Evolutionary conservation across 257 asterid genomes (phyloP), one percentile per base, ranked within the genome.

Genomic region (Solanum appendiculatum): DNA sequence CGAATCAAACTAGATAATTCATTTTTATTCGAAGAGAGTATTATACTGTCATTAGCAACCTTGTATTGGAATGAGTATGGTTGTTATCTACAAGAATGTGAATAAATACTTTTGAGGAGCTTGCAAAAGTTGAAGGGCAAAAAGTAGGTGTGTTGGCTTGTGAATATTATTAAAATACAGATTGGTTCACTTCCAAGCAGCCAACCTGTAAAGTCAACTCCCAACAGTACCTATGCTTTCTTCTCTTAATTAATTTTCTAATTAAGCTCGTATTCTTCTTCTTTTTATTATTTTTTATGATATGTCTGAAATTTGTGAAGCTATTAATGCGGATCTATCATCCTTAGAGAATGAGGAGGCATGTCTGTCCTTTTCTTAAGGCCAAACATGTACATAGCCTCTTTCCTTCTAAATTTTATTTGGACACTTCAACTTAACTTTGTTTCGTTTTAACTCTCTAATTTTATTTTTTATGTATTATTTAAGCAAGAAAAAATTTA

Each of bases 171-270:
- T 39, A 66, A 84, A 84, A 84, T 84, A 33, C 81, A 63, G 87
- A 34, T 84, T 66, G 66, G 87, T 84, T 63, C 63, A 66, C 81
- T 63, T 16, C 58, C 74, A 66, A 39, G 37, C 92, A 85, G 36
- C 75, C 91, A 89, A 93, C 89, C 94, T 91, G 93, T 94, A 94
- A 93, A 95, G 96, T 95, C 98, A 95, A 93, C 94, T 86, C 95
- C 92, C 90, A 93, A 91, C 94, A 86, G 89, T 69, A 90, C 91
- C 90, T 78, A 74, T 88, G 92, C 90, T 87, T 90, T 90, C 87
- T 86, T 89, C 90, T 92, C 83, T 86, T 89, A 72, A 81, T 82
- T 91, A n/a, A 60, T 89, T 81, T 68, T 86, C 33, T 27, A 48
- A 39, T 81, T 70, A 33, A 16, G 33, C 82, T 27, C 37, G 21